Percentiles rank a stretch among this genome's conserved stretches.
These are phyloP conservation scores for Canariomyces notabilis DNA, from an alignment of 2,329 filamentous ascomycete genomes.

Conservation along the genomic window DNA sequence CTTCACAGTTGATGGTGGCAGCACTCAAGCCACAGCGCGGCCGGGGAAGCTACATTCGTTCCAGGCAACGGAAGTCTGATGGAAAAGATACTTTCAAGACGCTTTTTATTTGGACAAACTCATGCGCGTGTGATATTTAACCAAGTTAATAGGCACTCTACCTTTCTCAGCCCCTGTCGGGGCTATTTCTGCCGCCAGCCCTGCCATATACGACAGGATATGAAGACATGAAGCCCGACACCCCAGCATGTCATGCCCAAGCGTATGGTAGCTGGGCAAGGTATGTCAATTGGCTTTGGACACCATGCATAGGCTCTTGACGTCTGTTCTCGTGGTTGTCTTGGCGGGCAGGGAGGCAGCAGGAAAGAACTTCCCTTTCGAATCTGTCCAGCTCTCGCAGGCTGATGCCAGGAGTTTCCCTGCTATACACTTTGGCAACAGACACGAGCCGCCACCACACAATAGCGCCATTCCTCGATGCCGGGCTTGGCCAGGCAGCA, in stretches of 20 bases:
- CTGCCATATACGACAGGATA: not conserved
- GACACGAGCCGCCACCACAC: not conserved
- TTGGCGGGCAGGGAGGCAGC: not conserved
- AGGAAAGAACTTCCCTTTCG: conserved; percentile 3
- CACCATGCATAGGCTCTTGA: not conserved
- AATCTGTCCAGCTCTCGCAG: not conserved
- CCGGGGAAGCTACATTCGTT: no score
- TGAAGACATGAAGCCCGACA: not conserved
- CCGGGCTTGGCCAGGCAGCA: conserved; percentile 9
- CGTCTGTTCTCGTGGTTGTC: not conserved
- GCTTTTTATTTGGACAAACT: no score
- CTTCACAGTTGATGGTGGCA: not conserved
- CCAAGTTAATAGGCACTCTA: no score
- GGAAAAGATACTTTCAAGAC: no score
- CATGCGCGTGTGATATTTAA: no score
- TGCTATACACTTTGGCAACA: conserved; percentile 1
- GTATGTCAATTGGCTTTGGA: not conserved
- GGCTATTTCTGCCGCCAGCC: no score
- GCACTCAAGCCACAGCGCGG: not conserved
- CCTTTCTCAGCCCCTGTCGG: no score
- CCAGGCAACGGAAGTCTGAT: no score
- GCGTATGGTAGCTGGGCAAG: no score
- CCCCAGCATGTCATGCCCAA: not conserved
- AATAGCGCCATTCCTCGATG: not conserved
- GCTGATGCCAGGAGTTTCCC: not conserved